phyloP scores from a whole-genome alignment of 345 rosid genomes.

The Sapria himalayana region DNA sequence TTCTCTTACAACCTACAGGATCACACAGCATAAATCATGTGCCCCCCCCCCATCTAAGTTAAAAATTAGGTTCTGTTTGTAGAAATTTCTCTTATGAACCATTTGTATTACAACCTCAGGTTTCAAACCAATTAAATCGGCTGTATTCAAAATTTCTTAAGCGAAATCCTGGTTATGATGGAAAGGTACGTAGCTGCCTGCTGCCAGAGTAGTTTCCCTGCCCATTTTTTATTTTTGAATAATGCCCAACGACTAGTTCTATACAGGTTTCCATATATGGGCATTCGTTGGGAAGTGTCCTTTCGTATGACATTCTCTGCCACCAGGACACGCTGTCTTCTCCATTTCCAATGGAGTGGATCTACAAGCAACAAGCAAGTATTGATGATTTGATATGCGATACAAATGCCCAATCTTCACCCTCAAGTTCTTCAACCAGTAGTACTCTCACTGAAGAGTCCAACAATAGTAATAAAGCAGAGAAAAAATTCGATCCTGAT shows the following conservation, averaged over 20 bases:
- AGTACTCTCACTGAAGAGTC: too few species aligned
- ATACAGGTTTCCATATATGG: conserved; percentile 82
- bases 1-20: too few species aligned
- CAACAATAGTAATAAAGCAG: conserved; percentile 10
- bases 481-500: too few species aligned
- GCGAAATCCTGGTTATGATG: conserved; percentile 83
- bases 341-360: conserved; percentile 61
- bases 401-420: conserved; percentile 13
- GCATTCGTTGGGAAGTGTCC: conserved; percentile 95
- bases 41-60: too few species aligned
- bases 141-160: conserved; percentile 58
- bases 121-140: conserved; percentile 66
- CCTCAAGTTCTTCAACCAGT: conserved; percentile 9
- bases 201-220: too few species aligned
- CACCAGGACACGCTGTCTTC: conserved; percentile 76
- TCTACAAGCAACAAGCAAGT: conserved; percentile 28
- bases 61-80: too few species aligned
- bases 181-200: conserved; percentile 45
- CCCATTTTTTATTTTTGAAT: too few species aligned
- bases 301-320: conserved; percentile 90
- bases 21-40: too few species aligned
- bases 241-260: too few species aligned
- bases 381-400: conserved; percentile 18
- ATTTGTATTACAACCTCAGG: conserved; percentile 41
- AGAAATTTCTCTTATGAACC: too few species aligned